phyloP scores from a whole-genome alignment of 768 basidiomycete genomes.

The Lentinula detonsa region DNA sequence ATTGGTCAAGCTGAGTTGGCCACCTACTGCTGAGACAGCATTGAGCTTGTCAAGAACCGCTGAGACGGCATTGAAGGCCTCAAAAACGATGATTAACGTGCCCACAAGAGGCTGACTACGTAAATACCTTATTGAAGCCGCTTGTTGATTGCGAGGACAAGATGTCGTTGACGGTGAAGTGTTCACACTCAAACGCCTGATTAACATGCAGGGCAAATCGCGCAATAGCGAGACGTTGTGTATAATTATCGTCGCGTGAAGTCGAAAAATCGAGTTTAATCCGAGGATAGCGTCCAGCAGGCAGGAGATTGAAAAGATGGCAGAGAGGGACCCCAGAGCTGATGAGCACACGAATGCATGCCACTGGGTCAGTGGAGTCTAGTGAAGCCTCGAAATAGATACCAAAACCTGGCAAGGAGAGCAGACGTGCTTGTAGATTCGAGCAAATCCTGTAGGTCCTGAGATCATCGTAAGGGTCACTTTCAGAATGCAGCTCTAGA shows the following conservation, averaged over 20 bases:
- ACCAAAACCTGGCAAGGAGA: slow-evolving; percentile 2
- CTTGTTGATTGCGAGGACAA: not conserved
- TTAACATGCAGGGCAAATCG: not conserved
- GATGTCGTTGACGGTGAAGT: slow-evolving; percentile 1
- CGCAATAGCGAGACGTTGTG: slow-evolving; percentile 3
- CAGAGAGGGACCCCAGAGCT: slow-evolving; percentile 6
- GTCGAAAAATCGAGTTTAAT: not conserved
- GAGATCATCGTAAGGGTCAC: not conserved
- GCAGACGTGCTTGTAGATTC: slow-evolving; percentile 1
- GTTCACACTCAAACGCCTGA: not conserved
- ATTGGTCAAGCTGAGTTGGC: no score
- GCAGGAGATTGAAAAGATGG: slow-evolving; percentile 5
- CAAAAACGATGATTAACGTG: not conserved
- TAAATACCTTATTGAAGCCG: not conserved
- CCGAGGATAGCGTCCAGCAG: not conserved
- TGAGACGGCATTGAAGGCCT: slow-evolving; percentile 3
- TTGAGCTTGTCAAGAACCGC: not conserved
- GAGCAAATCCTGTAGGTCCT: not conserved
- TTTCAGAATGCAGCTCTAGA: not conserved
- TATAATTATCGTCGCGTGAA: not conserved
- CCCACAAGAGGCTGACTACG: not conserved
- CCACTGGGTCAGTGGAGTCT: not conserved
- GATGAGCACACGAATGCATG: not conserved
- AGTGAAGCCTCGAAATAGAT: not conserved
- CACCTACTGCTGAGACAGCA: not conserved